Percentiles rank a stretch among this genome's conserved stretches.
Conservation (phyloP, 2,329 filamentous ascomycete genomes). For the Xylaria sp. region DNA sequence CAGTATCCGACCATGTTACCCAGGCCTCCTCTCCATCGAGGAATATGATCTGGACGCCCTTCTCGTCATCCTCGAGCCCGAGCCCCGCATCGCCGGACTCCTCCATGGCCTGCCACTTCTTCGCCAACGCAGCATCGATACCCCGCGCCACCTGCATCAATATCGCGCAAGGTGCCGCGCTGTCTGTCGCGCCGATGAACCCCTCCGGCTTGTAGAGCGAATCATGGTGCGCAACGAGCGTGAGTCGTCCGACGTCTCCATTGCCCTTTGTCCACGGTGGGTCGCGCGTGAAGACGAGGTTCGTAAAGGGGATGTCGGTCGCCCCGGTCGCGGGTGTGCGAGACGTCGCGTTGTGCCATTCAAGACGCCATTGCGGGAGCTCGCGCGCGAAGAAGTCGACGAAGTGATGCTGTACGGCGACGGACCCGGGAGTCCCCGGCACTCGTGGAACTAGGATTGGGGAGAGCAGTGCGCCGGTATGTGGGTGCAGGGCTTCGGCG, state of each 20-base stretch:
- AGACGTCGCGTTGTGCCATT: conserved; percentile 88
- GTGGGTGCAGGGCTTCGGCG: conserved; percentile 77
- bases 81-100: conserved; percentile 58
- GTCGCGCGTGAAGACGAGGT: conserved; percentile 85
- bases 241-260: conserved; percentile 80
- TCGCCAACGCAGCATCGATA: conserved; percentile 78
- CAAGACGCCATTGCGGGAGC: conserved; percentile 79
- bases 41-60: conserved; percentile 86
- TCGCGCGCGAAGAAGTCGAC: conserved; percentile 76
- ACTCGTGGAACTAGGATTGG: conserved; percentile 90
- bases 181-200: conserved; percentile 93
- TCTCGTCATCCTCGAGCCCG: conserved; percentile 73
- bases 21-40: conserved; percentile 97
- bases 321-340: conserved; percentile 78
- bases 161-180: conserved; percentile 92
- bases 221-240: conserved; percentile 93
- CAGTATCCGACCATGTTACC: conserved; percentile 74
- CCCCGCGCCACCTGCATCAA: conserved; percentile 83
- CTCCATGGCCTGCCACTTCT: conserved; percentile 80
- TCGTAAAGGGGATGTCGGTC: conserved; percentile 78
- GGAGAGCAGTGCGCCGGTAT: conserved; percentile 75
- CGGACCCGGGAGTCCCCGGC: conserved; percentile 79
- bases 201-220: conserved; percentile 79
- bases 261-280: conserved; percentile 73
- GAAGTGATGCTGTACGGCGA: conserved; percentile 78